Base-by-base conservation (phyloP, 495 filamentous ascomycete genomes). In the Tuber borchii region DNA sequence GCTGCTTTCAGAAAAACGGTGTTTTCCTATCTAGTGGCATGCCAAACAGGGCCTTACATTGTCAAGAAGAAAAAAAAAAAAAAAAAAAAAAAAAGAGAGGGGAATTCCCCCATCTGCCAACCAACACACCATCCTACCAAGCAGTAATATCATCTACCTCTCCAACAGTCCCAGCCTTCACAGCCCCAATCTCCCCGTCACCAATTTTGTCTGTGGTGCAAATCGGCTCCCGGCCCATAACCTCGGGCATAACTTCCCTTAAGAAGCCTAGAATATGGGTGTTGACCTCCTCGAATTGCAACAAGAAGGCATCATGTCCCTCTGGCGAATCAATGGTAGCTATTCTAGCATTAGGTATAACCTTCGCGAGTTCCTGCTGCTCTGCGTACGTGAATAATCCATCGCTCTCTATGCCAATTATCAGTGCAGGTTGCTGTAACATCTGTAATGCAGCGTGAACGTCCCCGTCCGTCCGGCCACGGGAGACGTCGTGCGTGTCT, bases 281-380 rank as follows among this genome's bases (percentile, higher is more conserved):
- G 83, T 99, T 99, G 75, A 98, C 95, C 86, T 98, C 95, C 85
- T 97, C 92, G 80, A 99, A 99, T 83, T 98, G 94, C 72, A 99
- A 85, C 77, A 99, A 85, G 84, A 99, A 99, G 1, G 95, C 95
- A 83, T 99, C 95, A 79, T 99, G 95, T 14, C 95, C 95, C 83
- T 99, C 95, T 2, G 93, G 91, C 77, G 91, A 94, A 79, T 97
- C 93, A 71, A 99, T 99, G 45, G 89, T 92, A 83, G 93, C 88
- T 40, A 99, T 84, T 40, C 90, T 86, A 0, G 91, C 90, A 76
- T 94, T 86, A 1, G 91, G 91, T 77, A 99, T 97, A 48, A 90
- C 90, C 19, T 89, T 89, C 1, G 94, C 95, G 48, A 99, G 83
- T 83, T 97, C 93, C 82, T 97, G 87, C 85, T 99, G 95, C 84